Conservation (phyloP, 140 eudicot genomes). For the Oenanthe javanica region DNA sequence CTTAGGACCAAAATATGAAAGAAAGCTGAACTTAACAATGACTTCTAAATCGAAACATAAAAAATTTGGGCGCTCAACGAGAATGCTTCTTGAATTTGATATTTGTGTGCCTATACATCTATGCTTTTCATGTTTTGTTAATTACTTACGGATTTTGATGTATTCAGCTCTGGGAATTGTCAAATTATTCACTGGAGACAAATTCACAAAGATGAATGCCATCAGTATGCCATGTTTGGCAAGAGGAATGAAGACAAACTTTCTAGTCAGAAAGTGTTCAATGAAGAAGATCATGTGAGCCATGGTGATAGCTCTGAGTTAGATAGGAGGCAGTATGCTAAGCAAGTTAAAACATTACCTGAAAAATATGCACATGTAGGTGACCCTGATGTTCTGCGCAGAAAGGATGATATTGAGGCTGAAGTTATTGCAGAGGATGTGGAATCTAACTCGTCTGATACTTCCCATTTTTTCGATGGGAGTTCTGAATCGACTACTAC, state of each 20-base stretch:
- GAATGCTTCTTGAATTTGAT: not conserved
- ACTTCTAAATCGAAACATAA: not conserved
- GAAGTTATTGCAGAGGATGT: constrained; percentile 18
- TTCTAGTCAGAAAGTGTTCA: constrained; percentile 15
- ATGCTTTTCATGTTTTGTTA: not conserved
- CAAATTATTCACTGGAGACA: constrained; percentile 89
- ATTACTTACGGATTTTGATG: constrained; percentile 1
- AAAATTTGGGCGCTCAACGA: too few species aligned
- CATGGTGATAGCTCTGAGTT: constrained; percentile 19
- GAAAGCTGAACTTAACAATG: not conserved
- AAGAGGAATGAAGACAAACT: constrained; percentile 22
- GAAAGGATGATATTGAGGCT: constrained; percentile 19
- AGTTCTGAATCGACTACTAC: constrained; percentile 25
- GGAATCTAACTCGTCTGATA: constrained; percentile 9
- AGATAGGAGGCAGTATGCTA: constrained; percentile 22
- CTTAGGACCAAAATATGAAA: not conserved
- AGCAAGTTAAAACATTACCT: constrained; percentile 16
- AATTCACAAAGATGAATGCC: constrained; percentile 85
- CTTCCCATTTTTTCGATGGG: constrained; percentile 19
- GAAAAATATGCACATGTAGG: constrained; percentile 14
- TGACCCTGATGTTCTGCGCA: constrained; percentile 6
- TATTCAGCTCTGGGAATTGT: constrained; percentile 77
- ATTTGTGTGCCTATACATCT: not conserved
- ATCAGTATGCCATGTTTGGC: constrained; percentile 24
- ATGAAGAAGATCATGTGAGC: constrained; percentile 28